These are phyloP conservation scores for Gelatoporia subvermispora DNA, from an alignment of 768 basidiomycete species.

Conservation along the genomic window DNA sequence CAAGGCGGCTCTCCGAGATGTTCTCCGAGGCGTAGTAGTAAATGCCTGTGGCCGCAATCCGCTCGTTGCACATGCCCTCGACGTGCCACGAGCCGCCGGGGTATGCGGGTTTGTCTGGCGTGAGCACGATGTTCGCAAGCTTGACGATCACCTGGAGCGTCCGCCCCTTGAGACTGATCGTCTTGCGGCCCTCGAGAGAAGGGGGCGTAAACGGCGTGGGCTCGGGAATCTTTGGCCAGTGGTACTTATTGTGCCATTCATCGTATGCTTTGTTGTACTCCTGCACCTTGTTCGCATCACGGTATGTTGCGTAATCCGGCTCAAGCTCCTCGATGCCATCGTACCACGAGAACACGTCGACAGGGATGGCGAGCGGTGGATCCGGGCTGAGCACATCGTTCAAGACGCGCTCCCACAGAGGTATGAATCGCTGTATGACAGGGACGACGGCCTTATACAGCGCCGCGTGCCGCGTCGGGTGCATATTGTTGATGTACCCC, in stretches of 20 bases:
- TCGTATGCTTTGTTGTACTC: background rate
- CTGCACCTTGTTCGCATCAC: background rate
- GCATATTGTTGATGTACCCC: slow-evolving; percentile 29
- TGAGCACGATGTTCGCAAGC: slow-evolving; percentile 30
- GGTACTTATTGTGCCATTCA: background rate
- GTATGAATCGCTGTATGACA: slow-evolving; percentile 19
- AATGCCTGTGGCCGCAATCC: slow-evolving; percentile 11
- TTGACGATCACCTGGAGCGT: slow-evolving; percentile 36
- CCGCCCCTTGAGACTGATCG: background rate
- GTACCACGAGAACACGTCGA: slow-evolving; percentile 8
- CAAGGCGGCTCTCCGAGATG: slow-evolving; percentile 24
- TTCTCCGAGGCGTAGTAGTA: slow-evolving; percentile 28
- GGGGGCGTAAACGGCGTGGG: slow-evolving; percentile 9
- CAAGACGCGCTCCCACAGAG: slow-evolving; percentile 25
- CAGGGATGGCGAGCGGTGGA: slow-evolving; percentile 1
- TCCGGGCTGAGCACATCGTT: slow-evolving; percentile 3
- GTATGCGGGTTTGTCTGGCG: slow-evolving; percentile 25
- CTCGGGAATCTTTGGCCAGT: slow-evolving; percentile 14
- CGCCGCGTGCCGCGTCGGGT: slow-evolving; percentile 11
- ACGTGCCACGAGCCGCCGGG: slow-evolving; percentile 31
- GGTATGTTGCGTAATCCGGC: background rate
- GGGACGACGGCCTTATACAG: slow-evolving; percentile 15
- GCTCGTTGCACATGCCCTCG: slow-evolving; percentile 17
- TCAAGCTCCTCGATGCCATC: background rate
- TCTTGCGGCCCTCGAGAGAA: background rate